Evolutionary conservation across 371 early-diverging fungal species (phyloP), one percentile per base, ranked within the genome.

Genomic region (Rhizopus stolonifer): DNA sequence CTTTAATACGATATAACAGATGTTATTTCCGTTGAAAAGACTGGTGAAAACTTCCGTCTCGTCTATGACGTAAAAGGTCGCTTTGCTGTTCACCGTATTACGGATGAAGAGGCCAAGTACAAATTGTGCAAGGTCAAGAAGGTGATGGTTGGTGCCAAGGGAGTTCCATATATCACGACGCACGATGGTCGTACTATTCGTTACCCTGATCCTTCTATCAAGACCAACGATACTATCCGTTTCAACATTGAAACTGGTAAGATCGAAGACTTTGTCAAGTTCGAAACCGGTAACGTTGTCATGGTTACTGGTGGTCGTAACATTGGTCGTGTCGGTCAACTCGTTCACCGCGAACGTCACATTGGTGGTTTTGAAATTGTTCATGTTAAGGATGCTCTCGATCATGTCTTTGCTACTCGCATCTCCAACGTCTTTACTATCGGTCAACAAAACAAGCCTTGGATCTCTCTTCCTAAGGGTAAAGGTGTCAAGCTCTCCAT

Each of bases 101-200:
- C 90, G 42, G 91, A 88, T 46, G 98, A 98, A 79, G 99, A 99
- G 84, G 94, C 97, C 78, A 87, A 94, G 70, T 99, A 94, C 91
- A 99, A 99, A 86, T 84, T 99, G 49, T 90, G 94, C 84, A 98
- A 97, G 87, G 96, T 99, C 70, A 93, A 88, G 82, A 87, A 86
- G 74, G 91, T 96, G 70, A 83, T 92, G 77, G 72, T 96, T 50
- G 96, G 94, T 63, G 79, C 85, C 70, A 93, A 93, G 80, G 92
- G 92, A 69, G 89, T 99, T 60, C 99, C 99, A 21, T 96, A 86
- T 84, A 79, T 93, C 51, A 94, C 96, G 60, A 99, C 99, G 72
- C 96, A 98, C 83, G 99, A 99, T 76, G 99, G 99, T 48, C 95
- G 96, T 74, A 98, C 99, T 69, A 88, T 99, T 81, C 99, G 99